phyloP scores from a whole-genome alignment of 73 alveolate genomes.

The Stentor roeselii region DNA sequence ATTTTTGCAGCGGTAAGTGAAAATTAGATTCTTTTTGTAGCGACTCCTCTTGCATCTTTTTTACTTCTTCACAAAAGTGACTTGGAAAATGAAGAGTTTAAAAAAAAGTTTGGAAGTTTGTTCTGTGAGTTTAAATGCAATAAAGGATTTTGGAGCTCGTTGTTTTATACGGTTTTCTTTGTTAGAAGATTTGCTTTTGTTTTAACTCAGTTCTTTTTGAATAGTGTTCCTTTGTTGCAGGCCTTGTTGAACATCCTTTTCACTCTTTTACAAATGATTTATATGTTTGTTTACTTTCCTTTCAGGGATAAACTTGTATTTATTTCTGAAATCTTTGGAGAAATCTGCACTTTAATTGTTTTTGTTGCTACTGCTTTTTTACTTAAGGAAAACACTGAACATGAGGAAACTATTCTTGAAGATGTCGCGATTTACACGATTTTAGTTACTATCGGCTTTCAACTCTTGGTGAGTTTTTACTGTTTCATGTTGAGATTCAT shows the following conservation, averaged over 20 bases:
- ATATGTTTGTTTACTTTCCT: too few species aligned
- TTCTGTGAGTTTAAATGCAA: neutral
- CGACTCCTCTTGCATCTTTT: neutral
- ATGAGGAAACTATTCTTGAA: too few species aligned
- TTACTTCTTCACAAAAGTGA: neutral
- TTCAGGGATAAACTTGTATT: too few species aligned
- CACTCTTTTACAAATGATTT: too few species aligned
- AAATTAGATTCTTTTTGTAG: neutral
- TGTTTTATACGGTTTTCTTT: neutral
- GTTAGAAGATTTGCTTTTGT: neutral
- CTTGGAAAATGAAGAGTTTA: neutral
- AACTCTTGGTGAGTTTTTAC: too few species aligned
- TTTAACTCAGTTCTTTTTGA: neutral
- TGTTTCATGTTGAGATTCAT: too few species aligned
- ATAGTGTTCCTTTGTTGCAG: neutral
- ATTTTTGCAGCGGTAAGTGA: neutral
- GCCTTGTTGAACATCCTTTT: neutral
- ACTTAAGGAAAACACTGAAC: too few species aligned
- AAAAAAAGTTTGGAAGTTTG: neutral
- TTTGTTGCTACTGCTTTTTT: too few species aligned
- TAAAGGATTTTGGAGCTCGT: conserved; percentile 20
- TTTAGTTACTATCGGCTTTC: too few species aligned
- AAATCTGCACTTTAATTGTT: too few species aligned
- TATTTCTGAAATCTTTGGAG: too few species aligned
- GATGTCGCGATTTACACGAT: too few species aligned